phyloP scores from a whole-genome alignment of 2,329 filamentous ascomycete species.

The Colletotrichum sp. region DNA sequence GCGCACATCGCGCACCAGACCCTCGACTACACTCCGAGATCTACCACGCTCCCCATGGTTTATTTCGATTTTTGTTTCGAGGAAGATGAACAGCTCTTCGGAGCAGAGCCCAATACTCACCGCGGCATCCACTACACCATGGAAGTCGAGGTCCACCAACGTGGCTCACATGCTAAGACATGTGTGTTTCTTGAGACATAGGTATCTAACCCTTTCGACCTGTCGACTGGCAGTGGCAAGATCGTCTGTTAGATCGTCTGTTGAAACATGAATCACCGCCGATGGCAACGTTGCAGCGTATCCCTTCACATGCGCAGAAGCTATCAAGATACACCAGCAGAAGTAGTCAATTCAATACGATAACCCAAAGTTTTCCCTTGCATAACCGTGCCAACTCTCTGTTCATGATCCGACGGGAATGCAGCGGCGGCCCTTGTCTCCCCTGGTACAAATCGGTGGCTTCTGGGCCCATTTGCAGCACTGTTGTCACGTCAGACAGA shows the following conservation, averaged over 20 bases:
- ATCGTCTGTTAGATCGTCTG: background rate
- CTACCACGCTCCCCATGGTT: constrained; percentile 1
- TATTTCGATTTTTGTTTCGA: constrained; percentile 10
- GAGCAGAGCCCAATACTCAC: constrained; percentile 12
- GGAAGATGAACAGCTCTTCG: background rate
- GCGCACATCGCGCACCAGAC: background rate
- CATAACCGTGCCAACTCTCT: background rate
- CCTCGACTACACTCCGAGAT: constrained; percentile 14
- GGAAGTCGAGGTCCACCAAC: constrained; percentile 6
- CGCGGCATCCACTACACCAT: background rate
- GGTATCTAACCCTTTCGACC: background rate
- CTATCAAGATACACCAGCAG: background rate
- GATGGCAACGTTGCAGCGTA: background rate
- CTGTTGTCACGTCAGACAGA: background rate
- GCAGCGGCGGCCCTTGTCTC: constrained; percentile 3
- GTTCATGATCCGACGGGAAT: background rate
- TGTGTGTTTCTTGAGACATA: background rate
- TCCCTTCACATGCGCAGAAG: background rate
- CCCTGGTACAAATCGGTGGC: constrained; percentile 6
- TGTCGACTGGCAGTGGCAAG: background rate
- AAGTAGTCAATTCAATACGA: background rate
- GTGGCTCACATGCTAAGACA: background rate
- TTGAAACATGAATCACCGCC: background rate
- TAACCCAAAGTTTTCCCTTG: background rate
- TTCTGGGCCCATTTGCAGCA: constrained; percentile 13